Percentiles rank a stretch among this genome's conserved stretches.
Evolutionary conservation across 371 early-diverging fungal species (phyloP).

Genomic region (Mucor velutinosus): DNA sequence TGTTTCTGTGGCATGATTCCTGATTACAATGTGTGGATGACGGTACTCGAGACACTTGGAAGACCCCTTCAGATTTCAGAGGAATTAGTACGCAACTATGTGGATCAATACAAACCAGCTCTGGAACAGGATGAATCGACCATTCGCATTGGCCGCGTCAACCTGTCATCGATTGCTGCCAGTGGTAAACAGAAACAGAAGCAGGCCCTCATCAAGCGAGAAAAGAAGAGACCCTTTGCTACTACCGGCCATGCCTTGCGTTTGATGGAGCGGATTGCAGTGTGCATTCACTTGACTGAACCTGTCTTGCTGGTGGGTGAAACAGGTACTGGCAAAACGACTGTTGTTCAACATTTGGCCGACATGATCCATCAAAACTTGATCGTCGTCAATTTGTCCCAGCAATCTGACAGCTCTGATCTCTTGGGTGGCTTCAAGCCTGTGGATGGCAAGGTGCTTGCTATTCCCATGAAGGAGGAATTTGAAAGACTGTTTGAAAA

Average conservation of each 20-base stretch:
- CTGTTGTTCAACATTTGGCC: conserved; percentile 95
- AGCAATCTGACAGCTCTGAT: conserved; percentile 98
- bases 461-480: conserved; percentile 78
- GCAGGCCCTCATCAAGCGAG: conserved; percentile 35
- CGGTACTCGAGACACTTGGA: conserved; percentile 68
- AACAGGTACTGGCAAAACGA: conserved; percentile 99
- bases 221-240: conserved; percentile 69
- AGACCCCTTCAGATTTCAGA: conserved; percentile 72
- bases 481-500: conserved; percentile 85
- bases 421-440: conserved; percentile 98
- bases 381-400: conserved; percentile 95
- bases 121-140: conserved; percentile 45
- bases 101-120: conserved; percentile 73
- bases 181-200: conserved; percentile 38
- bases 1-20: conserved; percentile 87
- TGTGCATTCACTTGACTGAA: conserved; percentile 79
- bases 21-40: conserved; percentile 65
- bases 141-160: conserved; percentile 73
- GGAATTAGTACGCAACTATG: conserved; percentile 72
- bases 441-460: conserved; percentile 84
- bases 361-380: conserved; percentile 77
- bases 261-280: conserved; percentile 84
- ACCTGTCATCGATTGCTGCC: conserved; percentile 49
- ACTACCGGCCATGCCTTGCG: conserved; percentile 78
- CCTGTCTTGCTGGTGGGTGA: conserved; percentile 97